phyloP scores from a whole-genome alignment of 441 rosid genomes.

The Pelargonium citronellum region DNA sequence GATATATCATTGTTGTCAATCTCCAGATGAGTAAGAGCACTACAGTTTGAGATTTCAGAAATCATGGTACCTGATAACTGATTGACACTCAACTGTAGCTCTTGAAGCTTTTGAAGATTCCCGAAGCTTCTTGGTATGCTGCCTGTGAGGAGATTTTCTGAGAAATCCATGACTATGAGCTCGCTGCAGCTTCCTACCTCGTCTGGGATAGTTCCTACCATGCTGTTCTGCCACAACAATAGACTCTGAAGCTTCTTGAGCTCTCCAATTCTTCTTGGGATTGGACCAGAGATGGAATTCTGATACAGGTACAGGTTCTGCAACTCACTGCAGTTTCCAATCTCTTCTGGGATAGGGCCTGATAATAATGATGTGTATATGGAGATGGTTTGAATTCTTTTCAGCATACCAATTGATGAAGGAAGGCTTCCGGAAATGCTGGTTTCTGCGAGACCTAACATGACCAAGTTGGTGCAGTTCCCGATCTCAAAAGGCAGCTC shows the following conservation, averaged over 20 bases:
- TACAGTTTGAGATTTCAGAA: constrained; percentile 55
- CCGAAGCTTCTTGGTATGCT: constrained; percentile 69
- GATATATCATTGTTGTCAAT: constrained; percentile 70
- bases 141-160: constrained; percentile 67
- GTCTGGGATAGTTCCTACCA: constrained; percentile 62
- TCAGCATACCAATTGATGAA: constrained; percentile 63
- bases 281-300: constrained; percentile 72
- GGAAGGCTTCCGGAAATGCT: constrained; percentile 77
- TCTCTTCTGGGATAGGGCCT: constrained; percentile 71
- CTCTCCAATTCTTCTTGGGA: constrained; percentile 52
- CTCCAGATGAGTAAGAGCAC: constrained; percentile 58
- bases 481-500: constrained; percentile 88
- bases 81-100: constrained; percentile 81
- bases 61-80: constrained; percentile 72
- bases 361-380: constrained; percentile 63
- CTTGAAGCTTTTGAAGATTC: constrained; percentile 62
- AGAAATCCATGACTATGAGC: constrained; percentile 63
- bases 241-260: constrained; percentile 66
- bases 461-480: constrained; percentile 62
- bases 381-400: constrained; percentile 64
- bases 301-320: constrained; percentile 79
- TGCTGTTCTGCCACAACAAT: constrained; percentile 77
- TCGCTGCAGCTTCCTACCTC: constrained; percentile 64
- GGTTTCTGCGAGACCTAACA: constrained; percentile 85
- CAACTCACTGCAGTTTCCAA: constrained; percentile 72